Conservation (phyloP, 495 filamentous ascomycete species). For the Bryoglossum gracile region DNA sequence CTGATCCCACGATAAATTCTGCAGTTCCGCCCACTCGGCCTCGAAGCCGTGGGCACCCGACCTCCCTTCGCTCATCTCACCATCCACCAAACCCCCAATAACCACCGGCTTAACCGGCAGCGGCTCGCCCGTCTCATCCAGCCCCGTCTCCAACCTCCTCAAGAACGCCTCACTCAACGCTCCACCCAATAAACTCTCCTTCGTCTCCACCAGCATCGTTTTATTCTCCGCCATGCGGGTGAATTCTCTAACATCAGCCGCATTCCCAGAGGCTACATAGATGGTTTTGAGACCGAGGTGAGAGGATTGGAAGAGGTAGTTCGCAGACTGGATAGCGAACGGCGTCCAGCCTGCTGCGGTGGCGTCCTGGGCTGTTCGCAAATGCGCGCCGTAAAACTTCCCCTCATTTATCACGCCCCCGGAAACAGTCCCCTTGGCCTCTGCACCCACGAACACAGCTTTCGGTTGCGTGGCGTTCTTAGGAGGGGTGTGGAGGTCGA, state of each 20-base stretch:
- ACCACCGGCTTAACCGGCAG: too few species aligned
- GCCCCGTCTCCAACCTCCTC: background rate
- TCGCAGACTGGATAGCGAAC: constrained; percentile 3
- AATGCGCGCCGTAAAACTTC: constrained; percentile 24
- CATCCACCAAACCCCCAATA: constrained; percentile 18
- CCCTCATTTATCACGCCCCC: background rate
- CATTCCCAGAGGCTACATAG: constrained; percentile 6
- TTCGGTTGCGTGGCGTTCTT: too few species aligned
- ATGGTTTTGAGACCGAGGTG: background rate
- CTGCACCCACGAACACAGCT: too few species aligned
- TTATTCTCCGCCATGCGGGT: background rate
- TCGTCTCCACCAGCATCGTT: background rate
- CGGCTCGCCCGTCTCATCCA: background rate
- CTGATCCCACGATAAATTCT: constrained; percentile 29
- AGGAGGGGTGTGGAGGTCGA: too few species aligned
- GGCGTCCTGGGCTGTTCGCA: constrained; percentile 17
- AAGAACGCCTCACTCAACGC: too few species aligned
- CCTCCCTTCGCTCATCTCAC: constrained; percentile 25
- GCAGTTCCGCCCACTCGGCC: constrained; percentile 18
- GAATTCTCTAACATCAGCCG: background rate
- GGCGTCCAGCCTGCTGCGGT: constrained; percentile 4
- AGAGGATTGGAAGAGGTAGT: background rate
- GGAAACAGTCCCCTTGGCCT: too few species aligned
- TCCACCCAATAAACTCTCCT: background rate
- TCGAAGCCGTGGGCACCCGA: constrained; percentile 15